Conservation (phyloP, 1,284 basidiomycete genomes). For the Wolfiporia cocos region DNA sequence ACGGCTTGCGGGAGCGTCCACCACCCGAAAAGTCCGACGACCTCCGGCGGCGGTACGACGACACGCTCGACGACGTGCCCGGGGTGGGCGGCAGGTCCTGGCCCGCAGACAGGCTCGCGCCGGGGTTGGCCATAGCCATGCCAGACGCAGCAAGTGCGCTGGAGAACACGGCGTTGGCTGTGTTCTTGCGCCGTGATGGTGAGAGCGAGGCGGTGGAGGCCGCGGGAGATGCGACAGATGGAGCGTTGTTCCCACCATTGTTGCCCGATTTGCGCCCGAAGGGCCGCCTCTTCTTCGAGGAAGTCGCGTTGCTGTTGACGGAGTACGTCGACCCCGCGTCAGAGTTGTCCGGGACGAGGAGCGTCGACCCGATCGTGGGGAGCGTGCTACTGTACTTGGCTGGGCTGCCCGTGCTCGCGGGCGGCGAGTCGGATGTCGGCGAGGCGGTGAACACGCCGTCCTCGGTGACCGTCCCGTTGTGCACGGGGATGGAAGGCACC, state of each 20-base stretch:
- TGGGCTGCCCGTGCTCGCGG: constrained; percentile 18
- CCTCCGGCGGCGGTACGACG: constrained; percentile 9
- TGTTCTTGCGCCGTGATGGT: constrained; percentile 24
- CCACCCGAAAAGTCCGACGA: constrained; percentile 13
- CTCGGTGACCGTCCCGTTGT: constrained; percentile 15
- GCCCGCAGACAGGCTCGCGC: constrained; percentile 37
- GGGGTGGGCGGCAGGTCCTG: constrained; percentile 19
- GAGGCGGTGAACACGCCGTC: constrained; percentile 13
- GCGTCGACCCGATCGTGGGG: constrained; percentile 18
- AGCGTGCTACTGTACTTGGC: constrained; percentile 22
- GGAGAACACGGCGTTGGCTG: constrained; percentile 38
- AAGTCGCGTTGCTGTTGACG: constrained; percentile 27
- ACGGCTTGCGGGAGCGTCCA: constrained; percentile 20
- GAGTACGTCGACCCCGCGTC: constrained; percentile 37
- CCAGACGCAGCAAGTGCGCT: constrained; percentile 63
- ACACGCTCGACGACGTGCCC: constrained; percentile 9
- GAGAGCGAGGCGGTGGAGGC: constrained; percentile 13
- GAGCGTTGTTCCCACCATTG: constrained; percentile 4
- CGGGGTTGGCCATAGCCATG: constrained; percentile 57
- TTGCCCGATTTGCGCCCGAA: constrained; percentile 24
- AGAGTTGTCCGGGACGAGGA: constrained; percentile 28
- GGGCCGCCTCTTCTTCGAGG: constrained; percentile 27
- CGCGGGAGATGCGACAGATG: constrained; percentile 4
- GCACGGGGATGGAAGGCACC: constrained; percentile 21
- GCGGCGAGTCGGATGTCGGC: constrained; percentile 1